Evolutionary conservation across 2,329 filamentous ascomycete genomes (phyloP).

Genomic region (Pyrenophora tritici-repentis): DNA sequence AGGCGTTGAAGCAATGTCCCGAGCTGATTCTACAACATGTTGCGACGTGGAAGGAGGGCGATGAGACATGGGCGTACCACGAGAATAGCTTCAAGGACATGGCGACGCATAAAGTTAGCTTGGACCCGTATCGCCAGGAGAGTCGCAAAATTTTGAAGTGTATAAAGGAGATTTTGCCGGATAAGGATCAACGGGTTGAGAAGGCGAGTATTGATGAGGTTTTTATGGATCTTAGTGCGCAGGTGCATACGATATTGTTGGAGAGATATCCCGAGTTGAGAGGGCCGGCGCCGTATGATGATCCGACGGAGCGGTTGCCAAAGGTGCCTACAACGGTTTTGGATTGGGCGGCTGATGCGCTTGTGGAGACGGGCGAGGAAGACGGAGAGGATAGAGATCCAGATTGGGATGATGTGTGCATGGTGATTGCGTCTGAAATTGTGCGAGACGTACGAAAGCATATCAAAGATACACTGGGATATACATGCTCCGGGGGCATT

Average conservation of each 20-base stretch:
- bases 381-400: constrained; percentile 76
- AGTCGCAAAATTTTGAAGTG: constrained; percentile 79
- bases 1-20: constrained; percentile 87
- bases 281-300: constrained; percentile 71
- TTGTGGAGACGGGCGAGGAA: constrained; percentile 78
- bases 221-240: constrained; percentile 86
- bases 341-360: constrained; percentile 82
- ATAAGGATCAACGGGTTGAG: constrained; percentile 73
- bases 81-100: constrained; percentile 80
- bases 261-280: constrained; percentile 75
- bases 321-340: constrained; percentile 73
- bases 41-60: constrained; percentile 90
- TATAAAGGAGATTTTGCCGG: constrained; percentile 75
- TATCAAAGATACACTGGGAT: constrained; percentile 73
- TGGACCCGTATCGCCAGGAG: constrained; percentile 88
- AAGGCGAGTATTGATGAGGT: constrained; percentile 97
- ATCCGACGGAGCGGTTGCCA: constrained; percentile 72
- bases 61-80: constrained; percentile 89
- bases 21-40: constrained; percentile 87
- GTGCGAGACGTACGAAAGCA: constrained; percentile 73
- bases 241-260: constrained; percentile 76
- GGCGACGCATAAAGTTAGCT: constrained; percentile 85
- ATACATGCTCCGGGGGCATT: constrained; percentile 90
- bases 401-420: constrained; percentile 94
- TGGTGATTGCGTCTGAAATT: constrained; percentile 87